Conservation (phyloP, 2,329 filamentous ascomycete genomes). For the Hortaea werneckii region DNA sequence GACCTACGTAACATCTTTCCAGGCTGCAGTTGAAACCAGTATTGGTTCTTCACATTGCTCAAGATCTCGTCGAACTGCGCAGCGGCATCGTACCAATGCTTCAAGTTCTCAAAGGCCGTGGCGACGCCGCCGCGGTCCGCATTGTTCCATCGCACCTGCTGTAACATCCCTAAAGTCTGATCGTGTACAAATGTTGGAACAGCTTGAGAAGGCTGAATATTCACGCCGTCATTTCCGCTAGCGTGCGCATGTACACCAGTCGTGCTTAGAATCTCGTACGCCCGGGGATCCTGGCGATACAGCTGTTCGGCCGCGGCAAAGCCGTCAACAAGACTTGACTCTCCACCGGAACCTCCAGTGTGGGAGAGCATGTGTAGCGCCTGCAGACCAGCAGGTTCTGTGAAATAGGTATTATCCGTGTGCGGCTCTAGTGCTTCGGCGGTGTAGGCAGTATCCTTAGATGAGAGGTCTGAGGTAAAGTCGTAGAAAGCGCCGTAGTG, state of each 20-base stretch:
- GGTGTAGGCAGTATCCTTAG: constrained; percentile 63
- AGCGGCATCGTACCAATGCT: constrained; percentile 71
- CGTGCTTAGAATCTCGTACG: constrained; percentile 48
- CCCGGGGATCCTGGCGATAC: constrained; percentile 40
- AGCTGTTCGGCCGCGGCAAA: constrained; percentile 62
- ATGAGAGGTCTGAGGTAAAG: constrained; percentile 79
- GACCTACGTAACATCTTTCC: constrained; percentile 63
- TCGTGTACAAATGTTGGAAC: constrained; percentile 65
- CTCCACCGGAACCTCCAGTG: constrained; percentile 58
- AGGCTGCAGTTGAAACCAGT: constrained; percentile 71
- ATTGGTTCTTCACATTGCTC: constrained; percentile 54
- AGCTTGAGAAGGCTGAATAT: constrained; percentile 59
- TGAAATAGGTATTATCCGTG: constrained; percentile 95
- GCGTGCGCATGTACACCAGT: constrained; percentile 65
- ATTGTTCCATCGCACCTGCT: constrained; percentile 84
- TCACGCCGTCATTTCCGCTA: constrained; percentile 75
- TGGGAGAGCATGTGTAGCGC: constrained; percentile 87
- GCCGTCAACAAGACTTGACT: constrained; percentile 76
- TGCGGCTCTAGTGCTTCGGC: constrained; percentile 72
- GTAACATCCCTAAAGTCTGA: constrained; percentile 32
- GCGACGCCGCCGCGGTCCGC: constrained; percentile 69
- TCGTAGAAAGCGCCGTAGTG: constrained; percentile 85
- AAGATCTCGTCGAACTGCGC: constrained; percentile 60
- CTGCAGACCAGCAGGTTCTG: constrained; percentile 81
- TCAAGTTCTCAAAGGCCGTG: constrained; percentile 34